Percentiles rank a stretch among this genome's conserved stretches.
Evolutionary conservation across 805 yeast genomes (phyloP).

Genomic region (Kuraishia piskuri): DNA sequence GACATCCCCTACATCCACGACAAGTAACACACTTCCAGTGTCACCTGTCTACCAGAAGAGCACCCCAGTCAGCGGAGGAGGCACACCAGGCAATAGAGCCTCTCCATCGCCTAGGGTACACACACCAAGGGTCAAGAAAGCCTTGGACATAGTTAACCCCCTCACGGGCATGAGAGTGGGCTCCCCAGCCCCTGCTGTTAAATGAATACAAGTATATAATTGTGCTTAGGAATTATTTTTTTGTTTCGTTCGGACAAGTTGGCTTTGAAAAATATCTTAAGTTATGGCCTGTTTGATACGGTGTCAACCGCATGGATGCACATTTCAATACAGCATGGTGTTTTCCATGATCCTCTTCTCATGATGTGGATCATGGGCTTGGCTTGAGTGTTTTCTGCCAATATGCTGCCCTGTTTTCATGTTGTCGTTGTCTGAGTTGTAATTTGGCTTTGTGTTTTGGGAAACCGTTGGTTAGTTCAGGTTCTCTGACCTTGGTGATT

Average conservation of each 20-base stretch:
- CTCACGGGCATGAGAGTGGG: slow-evolving; percentile 48
- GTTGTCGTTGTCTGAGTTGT: background rate
- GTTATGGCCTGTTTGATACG: too few relatives aligned
- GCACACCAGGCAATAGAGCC: background rate
- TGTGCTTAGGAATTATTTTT: too few relatives aligned
- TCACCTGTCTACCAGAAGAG: slow-evolving; percentile 5
- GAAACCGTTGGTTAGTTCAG: background rate
- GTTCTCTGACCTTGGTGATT: background rate
- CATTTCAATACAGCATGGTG: too few relatives aligned
- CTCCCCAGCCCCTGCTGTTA: slow-evolving; percentile 31
- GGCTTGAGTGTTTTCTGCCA: background rate
- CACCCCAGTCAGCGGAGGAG: slow-evolving; percentile 6
- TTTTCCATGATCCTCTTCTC: too few relatives aligned
- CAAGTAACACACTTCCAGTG: background rate
- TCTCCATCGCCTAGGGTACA: slow-evolving; percentile 33
- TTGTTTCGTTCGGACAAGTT: background rate
- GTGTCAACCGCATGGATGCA: too few relatives aligned
- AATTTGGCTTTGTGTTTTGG: background rate
- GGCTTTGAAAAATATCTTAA: background rate
- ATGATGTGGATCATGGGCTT: background rate
- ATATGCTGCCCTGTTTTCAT: slow-evolving; percentile 5
- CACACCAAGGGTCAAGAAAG: slow-evolving; percentile 52
- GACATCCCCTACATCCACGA: slow-evolving; percentile 25
- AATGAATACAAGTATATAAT: background rate
- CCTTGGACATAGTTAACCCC: slow-evolving; percentile 56